A percentile compares a stretch with the other conserved stretches of the same genome.
Evolutionary conservation across 305 asterid species (phyloP).

Genomic region (Andrographis paniculata): DNA sequence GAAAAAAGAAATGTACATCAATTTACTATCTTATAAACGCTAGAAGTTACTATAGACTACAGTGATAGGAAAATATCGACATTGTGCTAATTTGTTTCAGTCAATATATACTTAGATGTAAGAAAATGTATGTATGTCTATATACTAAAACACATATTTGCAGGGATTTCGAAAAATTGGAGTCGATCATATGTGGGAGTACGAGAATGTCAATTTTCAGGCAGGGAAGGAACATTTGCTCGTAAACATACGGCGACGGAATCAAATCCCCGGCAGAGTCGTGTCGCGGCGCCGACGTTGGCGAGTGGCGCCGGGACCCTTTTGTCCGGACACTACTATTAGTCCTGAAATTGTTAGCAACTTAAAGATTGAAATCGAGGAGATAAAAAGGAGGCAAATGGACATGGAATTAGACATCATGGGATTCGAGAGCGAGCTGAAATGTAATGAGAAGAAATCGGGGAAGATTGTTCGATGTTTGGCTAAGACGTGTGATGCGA

Average conservation of each 20-base stretch:
- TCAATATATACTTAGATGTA: neutral
- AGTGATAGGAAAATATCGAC: too few relatives aligned
- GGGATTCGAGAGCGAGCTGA: slow-evolving; percentile 11
- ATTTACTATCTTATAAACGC: too few relatives aligned
- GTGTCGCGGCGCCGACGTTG: neutral
- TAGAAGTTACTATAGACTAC: neutral
- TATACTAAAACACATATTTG: too few relatives aligned
- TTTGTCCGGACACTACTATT: too few relatives aligned
- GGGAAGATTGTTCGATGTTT: slow-evolving; percentile 14
- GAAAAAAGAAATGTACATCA: neutral
- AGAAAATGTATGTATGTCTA: too few relatives aligned
- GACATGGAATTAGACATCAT: slow-evolving; percentile 21
- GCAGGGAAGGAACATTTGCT: slow-evolving; percentile 37
- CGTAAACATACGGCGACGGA: slow-evolving; percentile 33
- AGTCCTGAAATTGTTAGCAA: slow-evolving; percentile 18
- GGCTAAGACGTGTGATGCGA: slow-evolving; percentile 17
- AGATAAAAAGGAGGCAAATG: slow-evolving; percentile 23
- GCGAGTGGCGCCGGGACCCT: slow-evolving; percentile 5
- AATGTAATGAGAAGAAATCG: slow-evolving; percentile 8
- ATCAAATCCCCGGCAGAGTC: neutral
- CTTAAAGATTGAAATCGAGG: slow-evolving; percentile 22
- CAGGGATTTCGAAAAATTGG: slow-evolving; percentile 62
- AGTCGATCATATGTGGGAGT: slow-evolving; percentile 45
- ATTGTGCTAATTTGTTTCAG: neutral
- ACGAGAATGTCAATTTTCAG: slow-evolving; percentile 37